Evolutionary conservation across 2,329 filamentous ascomycete genomes (phyloP), one percentile per base, ranked within the genome.

Genomic region (Xylariaceae sp.): DNA sequence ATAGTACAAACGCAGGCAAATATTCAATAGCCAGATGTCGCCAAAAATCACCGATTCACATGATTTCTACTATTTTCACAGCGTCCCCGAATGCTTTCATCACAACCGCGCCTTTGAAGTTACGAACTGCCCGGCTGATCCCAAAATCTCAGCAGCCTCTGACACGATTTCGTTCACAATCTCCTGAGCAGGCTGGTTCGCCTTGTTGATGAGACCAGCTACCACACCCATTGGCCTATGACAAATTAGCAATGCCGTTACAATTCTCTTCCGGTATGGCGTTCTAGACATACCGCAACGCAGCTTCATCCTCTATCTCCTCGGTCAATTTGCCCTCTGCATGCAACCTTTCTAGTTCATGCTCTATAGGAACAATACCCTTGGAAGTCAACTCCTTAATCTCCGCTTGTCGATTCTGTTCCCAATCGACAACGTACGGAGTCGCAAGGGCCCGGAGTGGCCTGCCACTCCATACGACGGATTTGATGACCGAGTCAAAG

Each of bases 381-480:
- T 96, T 91, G 71, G 84, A 72, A 10, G 93, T 96, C 52, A 99
- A 85, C 71, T 96, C 85, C 83, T 93, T 96, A 76, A 99, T 96
- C 82, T 99, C 95, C 41, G 84, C 79, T 65, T 83, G 81, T 66
- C 95, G 90, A 81, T 97, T 95, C 69, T 89, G 88, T 79, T 99
- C 93, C 95, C 95, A 99, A 82, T 96, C 90, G 71, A 85, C 75
- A 71, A 99, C 98, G 77, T 99, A 99, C 5, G 89, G 76, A 80
- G 98, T 99, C 73, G 85, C 95, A 73, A 93, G 89, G 57, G 99
- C 95, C 66, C 95, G 91, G 72, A 99, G 82, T 32, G 95, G 95
- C 56, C 95, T 90, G 53, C 95, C 95, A 54, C 93, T 98, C 84
- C 98, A 99, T 79, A 99, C 98, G 75, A 98, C 91, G 48, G 95